Evolutionary conservation across 495 filamentous ascomycete species (phyloP).

Genomic region (Halenospora varia): DNA sequence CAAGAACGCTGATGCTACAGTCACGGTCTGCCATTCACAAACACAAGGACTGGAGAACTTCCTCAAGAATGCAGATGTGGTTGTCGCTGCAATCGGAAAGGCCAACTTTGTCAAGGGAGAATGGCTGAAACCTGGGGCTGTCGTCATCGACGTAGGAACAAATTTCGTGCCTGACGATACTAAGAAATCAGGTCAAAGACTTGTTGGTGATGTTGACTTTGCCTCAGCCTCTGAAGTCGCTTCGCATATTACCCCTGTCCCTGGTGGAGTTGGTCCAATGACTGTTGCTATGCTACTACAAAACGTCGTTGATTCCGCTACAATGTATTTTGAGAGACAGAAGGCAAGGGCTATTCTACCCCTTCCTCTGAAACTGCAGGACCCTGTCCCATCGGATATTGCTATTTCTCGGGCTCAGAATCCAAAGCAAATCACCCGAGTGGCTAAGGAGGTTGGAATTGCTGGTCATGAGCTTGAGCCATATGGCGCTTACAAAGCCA

Average conservation of each 20-base stretch:
- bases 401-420: constrained; percentile 83
- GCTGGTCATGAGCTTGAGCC: constrained; percentile 82
- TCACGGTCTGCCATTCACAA: constrained; percentile 91
- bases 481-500: constrained; percentile 92
- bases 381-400: constrained; percentile 89
- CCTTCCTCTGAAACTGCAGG: constrained; percentile 68
- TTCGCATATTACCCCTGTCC: constrained; percentile 94
- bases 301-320: constrained; percentile 85
- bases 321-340: constrained; percentile 74
- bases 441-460: constrained; percentile 88
- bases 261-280: constrained; percentile 96
- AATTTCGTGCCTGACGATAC: constrained; percentile 94
- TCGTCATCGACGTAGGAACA: constrained; percentile 96
- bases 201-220: constrained; percentile 96
- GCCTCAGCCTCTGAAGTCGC: constrained; percentile 82
- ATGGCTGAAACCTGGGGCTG: constrained; percentile 88
- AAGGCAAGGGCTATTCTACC: constrained; percentile 72
- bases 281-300: constrained; percentile 95
- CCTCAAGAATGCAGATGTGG: constrained; percentile 80
- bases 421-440: constrained; percentile 79
- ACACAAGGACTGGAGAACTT: constrained; percentile 68
- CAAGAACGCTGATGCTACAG: constrained; percentile 92
- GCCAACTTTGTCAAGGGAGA: constrained; percentile 87
- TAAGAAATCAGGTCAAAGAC: constrained; percentile 85
- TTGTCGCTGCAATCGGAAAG: constrained; percentile 89